Evolutionary conservation across 2,329 filamentous ascomycete species (phyloP).

Genomic region (Epichloe hybrida): DNA sequence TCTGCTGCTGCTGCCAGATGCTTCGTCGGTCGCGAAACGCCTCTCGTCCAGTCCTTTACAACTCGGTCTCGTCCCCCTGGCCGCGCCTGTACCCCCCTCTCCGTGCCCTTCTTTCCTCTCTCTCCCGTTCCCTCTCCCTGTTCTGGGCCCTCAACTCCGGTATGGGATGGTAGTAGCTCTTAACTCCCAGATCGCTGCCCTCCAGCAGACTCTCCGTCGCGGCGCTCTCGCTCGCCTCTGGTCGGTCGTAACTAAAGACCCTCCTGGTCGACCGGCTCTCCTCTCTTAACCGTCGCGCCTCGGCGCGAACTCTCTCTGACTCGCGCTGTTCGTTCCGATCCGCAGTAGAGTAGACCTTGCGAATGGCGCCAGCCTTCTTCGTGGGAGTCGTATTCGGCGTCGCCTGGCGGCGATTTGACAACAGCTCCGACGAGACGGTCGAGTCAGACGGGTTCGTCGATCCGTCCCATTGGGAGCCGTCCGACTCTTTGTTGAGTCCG

Average conservation of each 20-base stretch:
- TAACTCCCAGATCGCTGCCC: slow-evolving; percentile 39
- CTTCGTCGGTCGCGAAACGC: not conserved
- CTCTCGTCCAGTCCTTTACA: not conserved
- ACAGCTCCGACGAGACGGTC: slow-evolving; percentile 44
- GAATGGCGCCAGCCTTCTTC: slow-evolving; percentile 30
- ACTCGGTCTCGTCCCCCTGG: slow-evolving; percentile 16
- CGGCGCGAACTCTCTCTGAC: slow-evolving; percentile 39
- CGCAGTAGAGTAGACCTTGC: slow-evolving; percentile 48
- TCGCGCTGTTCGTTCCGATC: slow-evolving; percentile 40
- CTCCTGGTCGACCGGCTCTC: slow-evolving; percentile 33
- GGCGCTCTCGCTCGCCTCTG: slow-evolving; percentile 20
- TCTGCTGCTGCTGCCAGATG: not conserved
- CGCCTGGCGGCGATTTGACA: slow-evolving; percentile 38
- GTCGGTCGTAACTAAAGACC: slow-evolving; percentile 41
- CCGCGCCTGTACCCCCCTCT: slow-evolving; percentile 23
- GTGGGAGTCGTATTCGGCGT: slow-evolving; percentile 42
- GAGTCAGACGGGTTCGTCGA: slow-evolving; percentile 53
- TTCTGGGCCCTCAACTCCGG: slow-evolving; percentile 31
- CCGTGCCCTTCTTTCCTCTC: slow-evolving; percentile 23
- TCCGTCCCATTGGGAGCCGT: slow-evolving; percentile 70
- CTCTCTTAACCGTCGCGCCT: slow-evolving; percentile 41
- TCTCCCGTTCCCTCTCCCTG: slow-evolving; percentile 12
- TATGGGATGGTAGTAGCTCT: slow-evolving; percentile 42
- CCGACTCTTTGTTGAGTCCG: slow-evolving; percentile 70
- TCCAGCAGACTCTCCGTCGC: slow-evolving; percentile 18